Evolutionary conservation across 768 basidiomycete genomes (phyloP).

Genomic region (Tricholoma sp.): DNA sequence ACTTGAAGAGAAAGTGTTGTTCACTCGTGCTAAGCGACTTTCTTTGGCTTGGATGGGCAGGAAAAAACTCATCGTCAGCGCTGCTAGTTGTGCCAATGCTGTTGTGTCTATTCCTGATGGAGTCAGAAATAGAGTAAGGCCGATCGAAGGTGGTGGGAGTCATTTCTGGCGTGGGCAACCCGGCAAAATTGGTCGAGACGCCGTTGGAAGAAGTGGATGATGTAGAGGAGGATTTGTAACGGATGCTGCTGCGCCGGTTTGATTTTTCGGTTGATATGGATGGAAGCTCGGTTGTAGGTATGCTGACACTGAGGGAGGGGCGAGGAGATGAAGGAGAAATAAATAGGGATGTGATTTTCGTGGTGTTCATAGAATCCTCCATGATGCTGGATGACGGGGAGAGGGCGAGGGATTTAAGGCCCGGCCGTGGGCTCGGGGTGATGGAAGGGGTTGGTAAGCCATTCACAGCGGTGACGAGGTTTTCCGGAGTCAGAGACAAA

Average conservation of each 20-base stretch:
- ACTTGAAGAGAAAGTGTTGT: constrained; percentile 82
- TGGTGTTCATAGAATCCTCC: constrained; percentile 24
- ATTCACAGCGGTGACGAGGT: constrained; percentile 29
- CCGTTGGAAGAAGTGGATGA: constrained; percentile 21
- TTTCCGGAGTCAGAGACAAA: constrained; percentile 61
- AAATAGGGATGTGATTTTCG: constrained; percentile 25
- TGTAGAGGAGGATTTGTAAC: constrained; percentile 52
- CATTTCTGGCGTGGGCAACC: constrained; percentile 69
- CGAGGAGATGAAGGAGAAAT: constrained; percentile 23
- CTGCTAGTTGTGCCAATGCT: constrained; percentile 22
- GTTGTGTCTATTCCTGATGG: constrained; percentile 25
- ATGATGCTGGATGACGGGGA: constrained; percentile 20
- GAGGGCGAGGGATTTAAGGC: constrained; percentile 52
- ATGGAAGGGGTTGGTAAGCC: constrained; percentile 50
- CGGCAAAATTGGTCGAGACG: constrained; percentile 28
- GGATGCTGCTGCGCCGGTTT: constrained; percentile 64
- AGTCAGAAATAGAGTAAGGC: constrained; percentile 32
- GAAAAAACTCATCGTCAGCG: constrained; percentile 41
- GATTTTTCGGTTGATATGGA: constrained; percentile 27
- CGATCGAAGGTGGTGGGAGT: constrained; percentile 55
- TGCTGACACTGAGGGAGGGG: constrained; percentile 35
- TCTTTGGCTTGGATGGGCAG: constrained; percentile 29
- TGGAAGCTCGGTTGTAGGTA: constrained; percentile 24
- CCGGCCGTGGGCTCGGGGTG: constrained; percentile 43
- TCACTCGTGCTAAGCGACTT: constrained; percentile 66